Percentiles rank a stretch among this genome's conserved stretches.
Conservation (phyloP, 345 rosid species). For the Barbarea vulgaris region DNA sequence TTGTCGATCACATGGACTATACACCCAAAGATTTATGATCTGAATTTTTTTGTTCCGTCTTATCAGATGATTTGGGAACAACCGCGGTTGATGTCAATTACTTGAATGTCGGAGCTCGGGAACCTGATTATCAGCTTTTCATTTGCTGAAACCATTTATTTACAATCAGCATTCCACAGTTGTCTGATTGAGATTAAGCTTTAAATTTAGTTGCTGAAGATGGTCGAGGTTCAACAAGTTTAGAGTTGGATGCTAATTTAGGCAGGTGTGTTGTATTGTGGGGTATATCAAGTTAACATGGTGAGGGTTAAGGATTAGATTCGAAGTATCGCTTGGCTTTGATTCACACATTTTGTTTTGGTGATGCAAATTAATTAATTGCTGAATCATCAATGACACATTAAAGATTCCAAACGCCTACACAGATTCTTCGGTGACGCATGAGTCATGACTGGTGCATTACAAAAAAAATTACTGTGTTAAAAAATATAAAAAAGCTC, state of each 20-base stretch:
- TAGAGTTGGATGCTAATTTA: neutral
- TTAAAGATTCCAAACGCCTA: neutral
- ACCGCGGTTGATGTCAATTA: conserved; percentile 69
- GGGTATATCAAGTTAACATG: conserved; percentile 4
- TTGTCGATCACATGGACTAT: neutral
- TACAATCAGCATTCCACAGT: neutral
- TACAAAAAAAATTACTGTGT: neutral
- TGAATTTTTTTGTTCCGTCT: neutral
- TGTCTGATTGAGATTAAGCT: neutral
- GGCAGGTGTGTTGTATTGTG: neutral
- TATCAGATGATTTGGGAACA: conserved; percentile 63
- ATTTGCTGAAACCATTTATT: conserved; percentile 52
- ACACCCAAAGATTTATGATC: neutral
- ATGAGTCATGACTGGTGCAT: too few species aligned
- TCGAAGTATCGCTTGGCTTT: neutral
- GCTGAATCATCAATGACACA: neutral
- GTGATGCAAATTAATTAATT: neutral
- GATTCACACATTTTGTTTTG: neutral
- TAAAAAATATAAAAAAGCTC: conserved; percentile 38
- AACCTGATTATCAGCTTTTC: conserved; percentile 59
- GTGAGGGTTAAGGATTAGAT: neutral
- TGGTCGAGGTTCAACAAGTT: conserved; percentile 3
- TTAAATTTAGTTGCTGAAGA: conserved; percentile 4
- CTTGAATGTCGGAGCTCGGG: conserved; percentile 59
- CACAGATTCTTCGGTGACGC: too few species aligned